A percentile compares a stretch with the other conserved stretches of the same genome.
Evolutionary conservation across 331 rosid genomes (phyloP).

Genomic region (Telfairia occidentalis): DNA sequence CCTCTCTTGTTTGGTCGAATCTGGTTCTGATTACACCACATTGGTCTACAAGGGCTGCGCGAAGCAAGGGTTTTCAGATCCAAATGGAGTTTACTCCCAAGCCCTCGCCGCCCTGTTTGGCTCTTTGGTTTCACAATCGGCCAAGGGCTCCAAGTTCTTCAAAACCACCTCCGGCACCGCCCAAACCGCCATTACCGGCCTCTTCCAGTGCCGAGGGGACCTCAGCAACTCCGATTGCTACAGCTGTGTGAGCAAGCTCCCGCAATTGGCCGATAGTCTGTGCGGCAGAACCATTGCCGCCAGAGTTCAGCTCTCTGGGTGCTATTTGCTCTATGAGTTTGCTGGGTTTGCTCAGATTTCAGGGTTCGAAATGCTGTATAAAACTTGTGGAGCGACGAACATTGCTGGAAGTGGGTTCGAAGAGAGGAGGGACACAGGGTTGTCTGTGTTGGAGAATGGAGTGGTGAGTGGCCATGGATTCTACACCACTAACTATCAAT

Average conservation of each 20-base stretch:
- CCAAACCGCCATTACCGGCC: constrained; percentile 50
- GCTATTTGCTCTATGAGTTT: constrained; percentile 68
- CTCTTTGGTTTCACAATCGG: constrained; percentile 58
- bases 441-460: constrained; percentile 62
- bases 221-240: constrained; percentile 61
- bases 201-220: constrained; percentile 87
- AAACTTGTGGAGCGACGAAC: constrained; percentile 56
- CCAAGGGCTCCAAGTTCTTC: constrained; percentile 55
- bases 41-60: constrained; percentile 90
- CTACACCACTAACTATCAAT: constrained; percentile 57
- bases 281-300: constrained; percentile 77
- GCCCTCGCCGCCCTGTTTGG: constrained; percentile 70
- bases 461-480: constrained; percentile 72
- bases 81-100: constrained; percentile 73
- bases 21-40: constrained; percentile 54
- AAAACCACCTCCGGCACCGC: constrained; percentile 53
- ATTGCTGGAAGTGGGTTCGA: constrained; percentile 64
- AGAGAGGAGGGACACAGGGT: constrained; percentile 77
- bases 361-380: constrained; percentile 68
- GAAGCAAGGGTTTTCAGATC: constrained; percentile 70
- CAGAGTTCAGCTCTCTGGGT: constrained; percentile 70
- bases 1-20: constrained; percentile 24
- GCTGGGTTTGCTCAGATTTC: constrained; percentile 66
- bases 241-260: constrained; percentile 66
- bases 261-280: constrained; percentile 35